Evolutionary conservation across 164 flowering plant genomes (phyloP).

Genomic region (Magnolia kwangsiensis): DNA sequence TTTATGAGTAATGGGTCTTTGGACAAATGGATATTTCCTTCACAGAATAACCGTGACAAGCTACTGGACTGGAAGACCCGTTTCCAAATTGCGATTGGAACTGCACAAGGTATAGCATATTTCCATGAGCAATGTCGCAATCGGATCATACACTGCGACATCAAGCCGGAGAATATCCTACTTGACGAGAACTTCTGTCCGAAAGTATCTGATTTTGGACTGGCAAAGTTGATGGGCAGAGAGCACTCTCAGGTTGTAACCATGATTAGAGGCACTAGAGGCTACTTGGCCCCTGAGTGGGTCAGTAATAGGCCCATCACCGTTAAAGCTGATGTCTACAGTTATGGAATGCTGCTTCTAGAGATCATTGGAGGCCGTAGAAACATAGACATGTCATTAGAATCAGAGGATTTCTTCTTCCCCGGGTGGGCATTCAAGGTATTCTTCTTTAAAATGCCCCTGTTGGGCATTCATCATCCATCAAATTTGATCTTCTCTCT

Average conservation of each 20-base stretch:
- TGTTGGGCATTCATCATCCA: no score
- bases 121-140: conserved; percentile 90
- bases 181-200: conserved; percentile 81
- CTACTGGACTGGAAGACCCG: conserved; percentile 78
- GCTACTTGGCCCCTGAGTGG: conserved; percentile 95
- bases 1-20: conserved; percentile 86
- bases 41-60: conserved; percentile 29
- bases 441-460: not conserved
- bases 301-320: conserved; percentile 85
- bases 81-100: conserved; percentile 58
- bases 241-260: conserved; percentile 91
- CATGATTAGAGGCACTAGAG: conserved; percentile 90
- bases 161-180: conserved; percentile 89
- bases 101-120: conserved; percentile 89
- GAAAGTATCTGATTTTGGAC: conserved; percentile 89
- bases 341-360: conserved; percentile 91
- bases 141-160: conserved; percentile 90
- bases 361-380: conserved; percentile 79
- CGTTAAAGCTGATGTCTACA: conserved; percentile 90
- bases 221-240: conserved; percentile 90
- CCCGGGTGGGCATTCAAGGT: conserved; percentile 97
- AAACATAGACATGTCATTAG: conserved; percentile 80
- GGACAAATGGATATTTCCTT: conserved; percentile 88
- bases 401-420: conserved; percentile 69
- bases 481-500: no score